These are phyloP conservation scores for Hymenoscyphus repandus DNA, from an alignment of 2,329 filamentous ascomycete species.

Conservation along the genomic window DNA sequence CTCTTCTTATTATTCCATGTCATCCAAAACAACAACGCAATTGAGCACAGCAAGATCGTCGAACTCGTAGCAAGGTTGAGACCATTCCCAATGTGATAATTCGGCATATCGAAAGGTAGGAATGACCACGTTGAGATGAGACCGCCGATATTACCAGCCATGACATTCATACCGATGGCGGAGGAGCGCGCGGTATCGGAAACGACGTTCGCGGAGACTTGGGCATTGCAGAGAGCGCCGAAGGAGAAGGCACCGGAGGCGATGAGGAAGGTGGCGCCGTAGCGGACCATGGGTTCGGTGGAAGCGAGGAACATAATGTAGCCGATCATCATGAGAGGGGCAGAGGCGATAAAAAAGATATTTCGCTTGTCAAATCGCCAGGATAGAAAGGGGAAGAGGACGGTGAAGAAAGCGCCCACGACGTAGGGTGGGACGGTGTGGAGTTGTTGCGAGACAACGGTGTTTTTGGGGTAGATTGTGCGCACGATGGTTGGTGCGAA, in stretches of 20 bases:
- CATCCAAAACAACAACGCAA: constrained; percentile 54
- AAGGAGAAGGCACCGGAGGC: constrained; percentile 58
- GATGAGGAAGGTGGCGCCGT: constrained; percentile 67
- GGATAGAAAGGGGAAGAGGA: constrained; percentile 55
- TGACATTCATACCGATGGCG: constrained; percentile 62
- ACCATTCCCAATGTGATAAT: constrained; percentile 68
- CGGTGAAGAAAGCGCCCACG: constrained; percentile 61
- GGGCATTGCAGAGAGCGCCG: constrained; percentile 61
- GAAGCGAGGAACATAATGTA: constrained; percentile 67
- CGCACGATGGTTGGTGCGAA: constrained; percentile 66
- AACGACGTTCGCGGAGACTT: constrained; percentile 65
- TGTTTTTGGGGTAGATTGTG: constrained; percentile 58
- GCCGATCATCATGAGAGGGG: constrained; percentile 61
- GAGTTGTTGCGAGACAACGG: constrained; percentile 59
- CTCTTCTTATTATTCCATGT: constrained; percentile 54
- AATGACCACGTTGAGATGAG: constrained; percentile 63
- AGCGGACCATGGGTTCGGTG: constrained; percentile 47
- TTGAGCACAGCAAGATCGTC: constrained; percentile 47
- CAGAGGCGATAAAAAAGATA: constrained; percentile 53
- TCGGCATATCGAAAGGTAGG: constrained; percentile 54
- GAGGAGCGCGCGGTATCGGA: constrained; percentile 64
- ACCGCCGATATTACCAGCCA: constrained; percentile 70
- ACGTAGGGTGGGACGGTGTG: constrained; percentile 67
- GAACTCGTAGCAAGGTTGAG: constrained; percentile 60
- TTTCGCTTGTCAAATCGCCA: constrained; percentile 56